Percentiles rank a stretch among this genome's conserved stretches.
phyloP scores from a whole-genome alignment of 495 filamentous ascomycete species.

The Parathielavia appendiculata region DNA sequence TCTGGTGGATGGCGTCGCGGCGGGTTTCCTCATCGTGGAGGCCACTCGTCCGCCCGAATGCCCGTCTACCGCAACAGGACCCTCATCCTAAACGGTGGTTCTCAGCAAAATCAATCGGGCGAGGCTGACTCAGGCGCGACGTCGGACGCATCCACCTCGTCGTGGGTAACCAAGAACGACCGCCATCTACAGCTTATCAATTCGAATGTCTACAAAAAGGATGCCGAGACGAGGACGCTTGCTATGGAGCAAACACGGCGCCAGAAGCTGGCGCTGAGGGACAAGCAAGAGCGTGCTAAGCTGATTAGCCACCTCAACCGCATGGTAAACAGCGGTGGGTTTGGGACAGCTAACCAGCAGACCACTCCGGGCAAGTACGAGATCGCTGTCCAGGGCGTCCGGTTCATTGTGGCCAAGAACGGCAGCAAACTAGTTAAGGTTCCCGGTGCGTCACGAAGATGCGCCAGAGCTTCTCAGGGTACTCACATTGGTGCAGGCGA shows the following conservation, averaged over 20 bases:
- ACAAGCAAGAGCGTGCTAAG: constrained; percentile 60
- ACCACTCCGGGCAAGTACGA: constrained; percentile 49
- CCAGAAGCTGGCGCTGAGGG: constrained; percentile 53
- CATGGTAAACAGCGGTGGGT: constrained; percentile 34
- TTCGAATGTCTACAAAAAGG: constrained; percentile 71
- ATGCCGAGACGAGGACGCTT: constrained; percentile 60
- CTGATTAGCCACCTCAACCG: constrained; percentile 45
- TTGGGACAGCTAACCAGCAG: constrained; percentile 34
- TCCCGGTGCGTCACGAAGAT: constrained; percentile 50
- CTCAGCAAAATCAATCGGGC: constrained; percentile 20
- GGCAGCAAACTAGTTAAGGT: constrained; percentile 81
- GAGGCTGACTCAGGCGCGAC: constrained; percentile 29
- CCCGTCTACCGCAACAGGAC: constrained; percentile 62
- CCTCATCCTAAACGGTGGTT: constrained; percentile 59
- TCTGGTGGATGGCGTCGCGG: constrained; percentile 33
- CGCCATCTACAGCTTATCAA: constrained; percentile 90
- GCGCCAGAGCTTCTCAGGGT: constrained; percentile 18
- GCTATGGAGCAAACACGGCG: constrained; percentile 69
- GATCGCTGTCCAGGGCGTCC: constrained; percentile 67
- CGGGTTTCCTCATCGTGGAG: constrained; percentile 38
- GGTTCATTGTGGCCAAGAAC: constrained; percentile 67
- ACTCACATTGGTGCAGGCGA: constrained; percentile 56
- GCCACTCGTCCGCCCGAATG: constrained; percentile 39
- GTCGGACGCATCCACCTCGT: constrained; percentile 39
- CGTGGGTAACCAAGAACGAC: constrained; percentile 75